Base-by-base conservation (phyloP, 345 rosid species). In the Lepidium sativum region DNA sequence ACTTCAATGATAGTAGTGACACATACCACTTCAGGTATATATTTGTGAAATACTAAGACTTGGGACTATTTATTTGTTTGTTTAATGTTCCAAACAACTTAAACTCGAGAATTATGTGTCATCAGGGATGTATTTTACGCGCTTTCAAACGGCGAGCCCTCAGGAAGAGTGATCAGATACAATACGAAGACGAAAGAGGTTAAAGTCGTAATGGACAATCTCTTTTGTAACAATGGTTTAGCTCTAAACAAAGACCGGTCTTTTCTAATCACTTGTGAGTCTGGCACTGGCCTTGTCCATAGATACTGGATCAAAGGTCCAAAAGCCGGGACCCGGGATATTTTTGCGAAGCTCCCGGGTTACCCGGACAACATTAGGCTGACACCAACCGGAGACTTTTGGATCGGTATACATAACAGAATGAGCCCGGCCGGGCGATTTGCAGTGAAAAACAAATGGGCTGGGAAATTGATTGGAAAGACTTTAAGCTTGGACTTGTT, bases 1-100 rank as follows among this genome's bases (percentile, higher is more conserved):
- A 89, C 75, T 89, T 86, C 72, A 84, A 85, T 2, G 96, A 89
- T 51, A 73, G 85, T 4, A 89, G 96, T 55, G 69, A 79, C 25
- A 41, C 15, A 21, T 86, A 77, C 74, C 79, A 78, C 39, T 82
- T 88, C 78, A 78, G 94, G 96, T 86, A n/a, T n/a, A n/a, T n/a
- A 25, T 25, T 25, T 25, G 29, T 25, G 29, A 25, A 5, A 25
- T 25, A 25, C 29, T 25, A 25, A 25, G 29, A 25, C 29, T 23
- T 25, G 29, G 29, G 29, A 25, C 29, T 25, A 6, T 25, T 25
- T 25, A 1, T 25, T 23, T 23, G 25, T 23, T 5, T 25, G 29
- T 25, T 25, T 25, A 25, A 25, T 25, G 29, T 25, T 25, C 29
- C 29, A 25, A 25, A 5, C 6, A 60, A 6, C 38, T 15, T 25